Evolutionary conservation across 495 filamentous ascomycete species (phyloP), one percentile per base, ranked within the genome.

Genomic region (Aspergillus incahuasiensis): DNA sequence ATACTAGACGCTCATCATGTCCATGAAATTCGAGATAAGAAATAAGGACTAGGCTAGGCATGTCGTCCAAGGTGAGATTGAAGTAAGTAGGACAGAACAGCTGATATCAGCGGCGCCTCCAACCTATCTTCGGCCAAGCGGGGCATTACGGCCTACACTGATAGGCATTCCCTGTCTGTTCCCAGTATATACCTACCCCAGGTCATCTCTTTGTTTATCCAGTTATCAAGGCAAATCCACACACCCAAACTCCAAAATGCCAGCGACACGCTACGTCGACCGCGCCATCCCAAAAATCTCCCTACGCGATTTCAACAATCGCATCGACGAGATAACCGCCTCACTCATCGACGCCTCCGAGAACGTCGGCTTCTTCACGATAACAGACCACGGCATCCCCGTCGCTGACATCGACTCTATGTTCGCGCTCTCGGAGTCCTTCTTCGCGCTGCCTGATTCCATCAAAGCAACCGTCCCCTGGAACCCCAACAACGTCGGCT

Each of bases 321-420:
- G 83, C 16, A 76, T 81, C 59, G 75, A 78, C 41, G 65, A 75
- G 45, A 86, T 86, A 48, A 81, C 80, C 3, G 28, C 56, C 1
- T 63, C 83, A 42, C 69, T 86, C n/a, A 61, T 83, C 42, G 24
- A 69, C 32, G 84, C 83, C 2, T 81, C 83, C 13, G 79, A 85
- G 51, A 80, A 76, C n/a, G 75, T 77, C 55, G 84, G 85, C 8
- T 86, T 87, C 74, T 86, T 88, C 71, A 75, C 72, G 16, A 52
- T 87, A 0, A 64, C 77, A 30, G 68, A 85, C 63, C 84, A 86
- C 55, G 80, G 73, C 7, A 79, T 86, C 55, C 68, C 73, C 0
- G 45, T 65, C 25, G 34, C 65, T 1, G 74, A 79, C 6, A 78
- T 86, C 25, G 74, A 82, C 8, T 45, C 66, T 24, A 80, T 84